Percentiles rank a stretch among this genome's conserved stretches.
phyloP scores from a whole-genome alignment of 2,329 filamentous ascomycete species.

The Fusarium nisikadoi region DNA sequence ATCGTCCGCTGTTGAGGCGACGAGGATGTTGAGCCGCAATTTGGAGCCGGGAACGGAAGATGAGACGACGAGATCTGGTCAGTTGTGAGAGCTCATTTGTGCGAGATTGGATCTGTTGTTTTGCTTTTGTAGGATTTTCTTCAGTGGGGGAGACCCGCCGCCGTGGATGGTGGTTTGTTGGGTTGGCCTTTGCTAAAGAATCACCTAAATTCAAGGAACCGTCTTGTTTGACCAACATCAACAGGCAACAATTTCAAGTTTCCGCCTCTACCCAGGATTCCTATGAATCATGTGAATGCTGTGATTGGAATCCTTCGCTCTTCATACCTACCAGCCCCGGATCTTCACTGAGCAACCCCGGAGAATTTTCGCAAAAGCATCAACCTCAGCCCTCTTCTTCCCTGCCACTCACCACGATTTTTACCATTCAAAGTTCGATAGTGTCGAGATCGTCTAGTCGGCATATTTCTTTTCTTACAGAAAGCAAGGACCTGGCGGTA shows the following conservation, averaged over 20 bases:
- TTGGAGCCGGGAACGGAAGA: not conserved
- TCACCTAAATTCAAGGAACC: not conserved
- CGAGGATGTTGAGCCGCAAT: not conserved
- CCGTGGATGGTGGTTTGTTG: not conserved
- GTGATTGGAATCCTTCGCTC: not conserved
- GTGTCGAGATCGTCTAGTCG: not conserved
- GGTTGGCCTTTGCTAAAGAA: not conserved
- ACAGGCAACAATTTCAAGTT: not conserved
- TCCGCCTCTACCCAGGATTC: too few species aligned
- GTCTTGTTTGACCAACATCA: not conserved
- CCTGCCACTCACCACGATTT: not conserved
- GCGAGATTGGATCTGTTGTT: not conserved
- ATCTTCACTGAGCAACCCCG: not conserved
- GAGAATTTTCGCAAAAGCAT: not conserved
- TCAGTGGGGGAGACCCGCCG: not conserved
- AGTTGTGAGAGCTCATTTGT: not conserved
- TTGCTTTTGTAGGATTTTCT: constrained; percentile 1
- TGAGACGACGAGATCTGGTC: not conserved
- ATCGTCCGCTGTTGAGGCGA: not conserved
- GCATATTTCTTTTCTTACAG: not conserved
- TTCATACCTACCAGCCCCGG: not conserved
- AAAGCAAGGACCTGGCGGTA: not conserved
- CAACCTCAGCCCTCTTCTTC: not conserved
- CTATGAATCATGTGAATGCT: not conserved
- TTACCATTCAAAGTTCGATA: not conserved